Percentiles rank a stretch among this genome's conserved stretches.
These are phyloP conservation scores for Paecilomyces variotii DNA, from an alignment of 2,329 filamentous ascomycete species.

Conservation along the genomic window DNA sequence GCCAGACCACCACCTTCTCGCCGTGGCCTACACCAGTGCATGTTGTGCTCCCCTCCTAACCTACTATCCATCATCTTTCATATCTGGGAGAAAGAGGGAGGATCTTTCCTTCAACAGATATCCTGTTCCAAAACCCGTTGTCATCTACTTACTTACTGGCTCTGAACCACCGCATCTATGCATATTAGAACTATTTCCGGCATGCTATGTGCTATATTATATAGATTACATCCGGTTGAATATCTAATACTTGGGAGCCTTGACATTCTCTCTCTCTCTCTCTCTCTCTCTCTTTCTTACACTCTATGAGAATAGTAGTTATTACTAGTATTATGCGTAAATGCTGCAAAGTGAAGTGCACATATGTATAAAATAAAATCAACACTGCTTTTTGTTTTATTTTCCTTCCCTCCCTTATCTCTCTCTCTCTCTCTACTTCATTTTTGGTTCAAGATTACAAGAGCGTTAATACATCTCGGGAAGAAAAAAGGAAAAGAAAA, in stretches of 20 bases:
- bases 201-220: not conserved
- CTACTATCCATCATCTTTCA: not conserved
- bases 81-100: not conserved
- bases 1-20: not conserved
- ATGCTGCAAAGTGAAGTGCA: no score
- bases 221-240: no score
- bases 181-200: not conserved
- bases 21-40: not conserved
- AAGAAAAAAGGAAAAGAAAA: not conserved
- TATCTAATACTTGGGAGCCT: no score
- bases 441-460: not conserved
- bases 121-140: not conserved
- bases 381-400: no score
- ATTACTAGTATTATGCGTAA: no score
- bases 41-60: not conserved
- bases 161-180: not conserved
- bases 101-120: not conserved
- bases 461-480: not conserved
- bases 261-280: no score
- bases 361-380: no score
- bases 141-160: not conserved
- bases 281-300: no score
- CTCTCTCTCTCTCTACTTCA: not conserved
- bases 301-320: no score
- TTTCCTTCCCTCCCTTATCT: not conserved